Percentiles rank a stretch among this genome's conserved stretches.
Conservation (phyloP, 2,329 filamentous ascomycete species). For the Penicillium sp. region DNA sequence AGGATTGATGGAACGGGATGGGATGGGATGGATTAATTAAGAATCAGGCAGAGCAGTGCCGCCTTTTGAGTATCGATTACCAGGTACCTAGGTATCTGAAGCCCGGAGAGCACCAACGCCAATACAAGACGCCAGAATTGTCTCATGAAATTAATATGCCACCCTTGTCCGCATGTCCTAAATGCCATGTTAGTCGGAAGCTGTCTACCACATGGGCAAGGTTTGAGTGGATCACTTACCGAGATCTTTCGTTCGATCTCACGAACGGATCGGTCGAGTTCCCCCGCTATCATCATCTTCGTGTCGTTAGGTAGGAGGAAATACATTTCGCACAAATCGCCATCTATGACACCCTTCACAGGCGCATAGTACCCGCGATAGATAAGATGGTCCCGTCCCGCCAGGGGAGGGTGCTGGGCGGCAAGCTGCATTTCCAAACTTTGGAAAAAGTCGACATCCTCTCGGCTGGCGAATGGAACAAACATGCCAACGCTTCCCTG, state of each 20-base stretch:
- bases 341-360: conserved; percentile 95
- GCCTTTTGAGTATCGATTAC: conserved; percentile 25
- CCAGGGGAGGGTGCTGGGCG: conserved; percentile 82
- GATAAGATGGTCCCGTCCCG: conserved; percentile 91
- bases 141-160: conserved; percentile 51
- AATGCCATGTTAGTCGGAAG: conserved; percentile 11
- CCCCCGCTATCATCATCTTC: conserved; percentile 92
- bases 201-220: background rate
- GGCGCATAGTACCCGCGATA: conserved; percentile 96
- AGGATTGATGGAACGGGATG: background rate
- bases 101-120: conserved; percentile 29
- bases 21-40: background rate
- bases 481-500: conserved; percentile 94
- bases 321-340: conserved; percentile 93
- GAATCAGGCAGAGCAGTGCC: conserved; percentile 13
- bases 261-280: conserved; percentile 85
- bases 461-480: conserved; percentile 86
- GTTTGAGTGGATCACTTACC: conserved; percentile 43
- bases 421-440: conserved; percentile 87
- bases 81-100: conserved; percentile 30
- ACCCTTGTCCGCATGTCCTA: conserved; percentile 63
- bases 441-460: conserved; percentile 98
- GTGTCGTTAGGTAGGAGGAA: conserved; percentile 81
- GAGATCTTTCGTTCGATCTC: conserved; percentile 97
- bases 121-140: conserved; percentile 28